Evolutionary conservation across 2,329 filamentous ascomycete species (phyloP).

Genomic region (Aspergillus quadrilineatus): DNA sequence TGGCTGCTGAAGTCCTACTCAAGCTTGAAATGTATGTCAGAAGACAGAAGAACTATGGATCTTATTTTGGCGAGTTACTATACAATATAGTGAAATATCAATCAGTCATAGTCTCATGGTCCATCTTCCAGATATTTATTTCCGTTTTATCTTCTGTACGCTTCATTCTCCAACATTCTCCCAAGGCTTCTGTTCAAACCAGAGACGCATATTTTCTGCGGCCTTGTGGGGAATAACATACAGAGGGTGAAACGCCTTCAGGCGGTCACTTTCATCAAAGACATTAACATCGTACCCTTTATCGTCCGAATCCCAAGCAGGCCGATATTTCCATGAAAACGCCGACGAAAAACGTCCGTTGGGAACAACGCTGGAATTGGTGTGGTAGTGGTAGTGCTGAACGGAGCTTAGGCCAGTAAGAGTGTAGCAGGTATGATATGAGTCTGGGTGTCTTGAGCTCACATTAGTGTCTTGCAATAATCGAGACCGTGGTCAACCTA

Average conservation of each 20-base stretch:
- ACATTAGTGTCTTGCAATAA: conserved; percentile 20
- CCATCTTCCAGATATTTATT: not conserved
- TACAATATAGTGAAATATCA: not conserved
- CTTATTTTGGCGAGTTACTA: conserved; percentile 3
- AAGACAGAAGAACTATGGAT: not conserved
- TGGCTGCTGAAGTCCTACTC: conserved; percentile 4
- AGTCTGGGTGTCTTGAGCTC: conserved; percentile 66
- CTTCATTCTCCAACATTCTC: not conserved
- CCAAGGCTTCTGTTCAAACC: conserved; percentile 54
- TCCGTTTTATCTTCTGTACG: not conserved
- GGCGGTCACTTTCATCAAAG: conserved; percentile 69
- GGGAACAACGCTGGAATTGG: conserved; percentile 33
- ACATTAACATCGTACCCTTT: conserved; percentile 56
- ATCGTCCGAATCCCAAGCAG: conserved; percentile 47
- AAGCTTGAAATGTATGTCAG: not conserved
- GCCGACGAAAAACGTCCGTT: conserved; percentile 34
- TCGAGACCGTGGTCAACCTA: conserved; percentile 48
- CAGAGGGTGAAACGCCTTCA: conserved; percentile 74
- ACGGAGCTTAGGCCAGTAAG: conserved; percentile 80
- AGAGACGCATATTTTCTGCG: conserved; percentile 63
- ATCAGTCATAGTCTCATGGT: not conserved
- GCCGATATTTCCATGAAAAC: conserved; percentile 42
- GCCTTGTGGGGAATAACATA: conserved; percentile 76
- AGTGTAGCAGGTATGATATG: conserved; percentile 92
- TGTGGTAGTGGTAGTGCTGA: conserved; percentile 63